Percentiles rank a stretch among this genome's conserved stretches.
Conservation (phyloP, 306 rosid genomes). For the Dalbergia cultrata region DNA sequence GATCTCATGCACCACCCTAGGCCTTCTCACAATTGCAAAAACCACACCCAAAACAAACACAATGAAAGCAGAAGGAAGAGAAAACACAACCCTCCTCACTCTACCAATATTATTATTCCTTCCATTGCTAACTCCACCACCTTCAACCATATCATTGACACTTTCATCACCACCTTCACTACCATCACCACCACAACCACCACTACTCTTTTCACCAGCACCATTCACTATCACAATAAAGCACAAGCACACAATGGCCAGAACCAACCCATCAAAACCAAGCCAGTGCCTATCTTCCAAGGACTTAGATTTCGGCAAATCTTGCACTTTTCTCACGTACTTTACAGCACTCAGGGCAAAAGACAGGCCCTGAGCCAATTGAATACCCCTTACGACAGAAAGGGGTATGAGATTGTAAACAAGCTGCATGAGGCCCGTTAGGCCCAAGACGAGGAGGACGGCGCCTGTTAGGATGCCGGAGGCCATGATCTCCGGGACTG, state of each 20-base stretch:
- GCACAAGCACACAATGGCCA: constrained; percentile 62
- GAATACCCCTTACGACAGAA: constrained; percentile 77
- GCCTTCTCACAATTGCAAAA: constrained; percentile 67
- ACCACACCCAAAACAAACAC: constrained; percentile 66
- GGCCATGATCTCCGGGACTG: constrained; percentile 78
- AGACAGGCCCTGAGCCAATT: constrained; percentile 79
- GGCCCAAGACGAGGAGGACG: constrained; percentile 58
- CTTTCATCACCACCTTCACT: not conserved
- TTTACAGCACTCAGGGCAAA: constrained; percentile 73
- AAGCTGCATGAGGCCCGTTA: constrained; percentile 69
- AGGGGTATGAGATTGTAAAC: constrained; percentile 67
- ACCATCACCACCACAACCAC: constrained; percentile 10
- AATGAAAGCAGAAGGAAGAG: constrained; percentile 76
- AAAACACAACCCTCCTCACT: constrained; percentile 52
- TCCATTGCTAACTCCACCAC: not conserved
- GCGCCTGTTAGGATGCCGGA: constrained; percentile 78
- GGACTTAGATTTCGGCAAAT: constrained; percentile 62
- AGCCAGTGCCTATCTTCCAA: constrained; percentile 57
- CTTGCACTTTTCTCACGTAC: constrained; percentile 62
- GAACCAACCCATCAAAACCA: constrained; percentile 78
- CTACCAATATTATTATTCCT: not conserved
- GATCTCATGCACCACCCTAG: constrained; percentile 60
- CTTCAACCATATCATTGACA: not conserved
- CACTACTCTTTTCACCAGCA: constrained; percentile 62
- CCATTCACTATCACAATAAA: constrained; percentile 71